Base-by-base conservation (phyloP, 495 filamentous ascomycete species). In the Aspergillus leporis region DNA sequence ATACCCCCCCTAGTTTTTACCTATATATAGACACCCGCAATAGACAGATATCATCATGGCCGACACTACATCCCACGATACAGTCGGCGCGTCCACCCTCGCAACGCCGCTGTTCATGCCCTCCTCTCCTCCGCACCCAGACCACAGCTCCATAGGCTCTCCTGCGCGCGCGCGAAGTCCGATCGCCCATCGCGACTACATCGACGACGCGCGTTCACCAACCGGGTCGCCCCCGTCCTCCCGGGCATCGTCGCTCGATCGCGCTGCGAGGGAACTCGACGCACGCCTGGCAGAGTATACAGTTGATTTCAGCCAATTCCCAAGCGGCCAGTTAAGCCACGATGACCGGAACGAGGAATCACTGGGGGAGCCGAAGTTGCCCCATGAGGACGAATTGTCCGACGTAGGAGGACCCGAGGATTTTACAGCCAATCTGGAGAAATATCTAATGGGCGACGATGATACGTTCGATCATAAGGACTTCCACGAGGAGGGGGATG, bases 331-430 rank as follows among this genome's bases (percentile, higher is more conserved):
- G 8, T 74, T 73, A 25, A 71, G 66, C 1, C 51, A 66, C 21
- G 73, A 75, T 21, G 70, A 69, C 1, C 51, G 66, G 30, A 72
- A 75, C n/a, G 70, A 69, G 1, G 60, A 63, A 0, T 56, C 59
- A 13, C 59, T 74, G 6, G 67, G 63, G 3, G 74, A 77, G 5
- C 57, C 66, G 28, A 66, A 69, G 13, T 55, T 70, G 8, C 62
- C 61, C 0, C 57, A 64, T 31, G 62, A 65, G 16, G 72, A 78
- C 12, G 68, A 74, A 13, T 54, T 74, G 10, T 80, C 77, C 7
- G 79, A 80, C 54, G 75, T 80, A 22, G 79, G 77, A 6, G 81
- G 81, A 0, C 81, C 81, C 1, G 78, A 79, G 34, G 81, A 83
- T 58, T 83, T 83, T 34, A 83, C 81, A 0, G 64, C 75, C 25